Conservation (phyloP, 129 eudicot genomes). For the Heracleum sosnowskyi region DNA sequence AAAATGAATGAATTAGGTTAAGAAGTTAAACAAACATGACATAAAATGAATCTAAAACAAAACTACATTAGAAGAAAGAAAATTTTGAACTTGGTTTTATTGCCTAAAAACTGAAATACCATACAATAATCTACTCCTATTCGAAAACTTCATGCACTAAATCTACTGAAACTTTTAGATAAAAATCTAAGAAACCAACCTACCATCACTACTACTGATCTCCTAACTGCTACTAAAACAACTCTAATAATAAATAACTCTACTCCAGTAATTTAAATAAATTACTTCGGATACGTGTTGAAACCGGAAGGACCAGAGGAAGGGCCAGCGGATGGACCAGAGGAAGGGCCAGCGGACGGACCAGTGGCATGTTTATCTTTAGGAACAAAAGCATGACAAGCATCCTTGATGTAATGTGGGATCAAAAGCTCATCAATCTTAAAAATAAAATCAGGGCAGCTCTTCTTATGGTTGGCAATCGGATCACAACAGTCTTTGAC, state of each 20-base stretch:
- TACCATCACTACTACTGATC: not conserved
- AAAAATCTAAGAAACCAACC: not conserved
- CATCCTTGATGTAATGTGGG: not conserved
- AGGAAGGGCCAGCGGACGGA: not conserved
- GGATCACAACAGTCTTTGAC: slow-evolving; percentile 1
- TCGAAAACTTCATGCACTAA: not conserved
- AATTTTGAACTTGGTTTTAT: not conserved
- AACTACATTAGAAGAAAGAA: not conserved
- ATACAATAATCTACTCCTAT: not conserved
- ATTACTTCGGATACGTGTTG: not conserved
- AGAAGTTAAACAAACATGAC: not conserved
- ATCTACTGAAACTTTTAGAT: not conserved
- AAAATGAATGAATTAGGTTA: no score
- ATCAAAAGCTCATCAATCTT: not conserved
- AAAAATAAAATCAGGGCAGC: not conserved
- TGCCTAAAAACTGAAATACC: not conserved
- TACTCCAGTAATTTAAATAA: not conserved
- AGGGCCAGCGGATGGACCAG: not conserved
- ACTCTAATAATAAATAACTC: not conserved
- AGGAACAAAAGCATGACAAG: not conserved
- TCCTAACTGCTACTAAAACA: not conserved
- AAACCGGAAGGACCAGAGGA: not conserved
- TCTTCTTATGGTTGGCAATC: not conserved
- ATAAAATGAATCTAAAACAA: not conserved
- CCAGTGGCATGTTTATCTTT: not conserved